Percentiles rank a stretch among this genome's conserved stretches.
phyloP scores from a whole-genome alignment of 768 basidiomycete species.

The Macrolepiota fuliginosa region DNA sequence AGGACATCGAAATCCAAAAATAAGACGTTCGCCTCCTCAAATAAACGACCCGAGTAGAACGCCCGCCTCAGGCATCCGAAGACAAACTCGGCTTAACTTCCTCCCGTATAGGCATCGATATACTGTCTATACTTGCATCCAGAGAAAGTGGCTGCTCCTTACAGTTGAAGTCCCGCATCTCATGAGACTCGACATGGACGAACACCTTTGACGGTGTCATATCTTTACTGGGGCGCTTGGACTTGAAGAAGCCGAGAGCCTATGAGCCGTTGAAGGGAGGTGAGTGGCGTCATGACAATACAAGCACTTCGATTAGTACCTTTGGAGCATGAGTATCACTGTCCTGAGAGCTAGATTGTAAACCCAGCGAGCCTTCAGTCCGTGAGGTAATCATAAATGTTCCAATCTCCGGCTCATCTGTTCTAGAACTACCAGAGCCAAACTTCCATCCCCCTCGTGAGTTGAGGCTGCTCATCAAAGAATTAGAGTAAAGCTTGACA shows the following conservation, averaged over 20 bases:
- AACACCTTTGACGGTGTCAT: background rate
- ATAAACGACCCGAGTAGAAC: background rate
- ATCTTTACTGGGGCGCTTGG: background rate
- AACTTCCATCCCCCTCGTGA: background rate
- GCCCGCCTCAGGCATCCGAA: background rate
- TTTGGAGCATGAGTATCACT: background rate
- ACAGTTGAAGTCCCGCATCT: background rate
- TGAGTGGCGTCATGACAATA: too few species aligned
- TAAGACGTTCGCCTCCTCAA: too few species aligned
- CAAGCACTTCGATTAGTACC: background rate
- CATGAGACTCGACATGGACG: constrained; percentile 10
- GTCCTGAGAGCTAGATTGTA: background rate
- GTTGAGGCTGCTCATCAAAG: background rate
- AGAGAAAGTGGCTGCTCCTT: background rate
- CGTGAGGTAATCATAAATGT: background rate
- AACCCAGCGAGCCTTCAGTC: background rate
- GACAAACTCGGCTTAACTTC: background rate
- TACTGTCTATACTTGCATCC: background rate
- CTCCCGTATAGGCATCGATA: background rate
- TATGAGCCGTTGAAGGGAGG: background rate
- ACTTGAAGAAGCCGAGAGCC: background rate
- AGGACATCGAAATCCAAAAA: background rate
- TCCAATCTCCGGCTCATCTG: background rate
- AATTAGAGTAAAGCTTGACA: constrained; percentile 4
- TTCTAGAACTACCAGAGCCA: background rate